Base-by-base conservation (phyloP, 169 alveolate species). In the Miamiensis avidus region DNA sequence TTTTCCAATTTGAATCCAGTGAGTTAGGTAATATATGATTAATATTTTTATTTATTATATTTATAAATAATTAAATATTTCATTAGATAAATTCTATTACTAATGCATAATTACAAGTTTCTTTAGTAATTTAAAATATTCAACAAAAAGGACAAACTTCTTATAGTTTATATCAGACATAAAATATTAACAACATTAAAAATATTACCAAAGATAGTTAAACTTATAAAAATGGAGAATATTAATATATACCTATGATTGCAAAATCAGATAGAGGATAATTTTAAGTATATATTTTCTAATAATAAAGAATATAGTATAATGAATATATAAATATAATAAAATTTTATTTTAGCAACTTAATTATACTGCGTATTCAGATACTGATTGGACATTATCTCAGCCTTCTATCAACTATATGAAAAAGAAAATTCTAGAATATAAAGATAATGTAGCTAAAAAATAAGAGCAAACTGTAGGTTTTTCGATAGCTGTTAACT, bases 1-100 rank as follows among this genome's bases (percentile, higher is more conserved):
- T 94, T 91, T 81, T 89, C 94, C 65, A 81, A 92, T 34, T 83
- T 94, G 78, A 94, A 94, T 82, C 97, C 97, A 29, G 81, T 85
- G 28, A 65, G 86, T 6, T 1, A 76, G 73, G 28, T n/a, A n/a
- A n/a, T n/a, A n/a, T n/a, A n/a, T n/a, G n/a, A n/a, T n/a, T n/a
- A n/a, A n/a, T n/a, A n/a, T n/a, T n/a, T n/a, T n/a, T n/a, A n/a
- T n/a, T n/a, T n/a, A n/a, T n/a, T n/a, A n/a, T n/a, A n/a, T n/a
- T n/a, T n/a, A n/a, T n/a, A n/a, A n/a, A n/a, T n/a, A n/a, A n/a
- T n/a, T n/a, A n/a, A n/a, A n/a, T n/a, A n/a, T n/a, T n/a, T n/a
- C n/a, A n/a, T n/a, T n/a, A n/a, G n/a, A n/a, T 31, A 1, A 87
- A 87, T 78, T 73, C 33, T 0, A 78, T 87, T 29, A 74, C 73